Conservation (phyloP, 2,329 filamentous ascomycete species). For the Chaetoscypha palmicola region DNA sequence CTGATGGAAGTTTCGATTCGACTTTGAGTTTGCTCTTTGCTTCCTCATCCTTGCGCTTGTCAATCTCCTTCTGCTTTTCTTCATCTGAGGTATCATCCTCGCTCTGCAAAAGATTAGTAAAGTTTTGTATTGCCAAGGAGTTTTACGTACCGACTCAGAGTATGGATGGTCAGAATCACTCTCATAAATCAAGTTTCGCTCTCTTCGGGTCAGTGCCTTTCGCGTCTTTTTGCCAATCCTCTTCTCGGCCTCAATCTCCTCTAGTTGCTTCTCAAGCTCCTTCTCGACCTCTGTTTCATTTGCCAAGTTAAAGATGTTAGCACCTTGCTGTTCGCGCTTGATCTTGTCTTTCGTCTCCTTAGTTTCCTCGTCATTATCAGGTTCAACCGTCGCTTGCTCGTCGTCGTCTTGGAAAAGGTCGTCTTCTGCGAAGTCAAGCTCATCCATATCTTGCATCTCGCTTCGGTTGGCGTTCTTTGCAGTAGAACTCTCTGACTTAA, state of each 20-base stretch:
- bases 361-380: conserved; percentile 72
- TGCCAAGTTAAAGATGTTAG: conserved; percentile 70
- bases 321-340: conserved; percentile 75
- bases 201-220: conserved; percentile 75
- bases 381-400: conserved; percentile 67
- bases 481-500: conserved; percentile 64
- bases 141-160: conserved; percentile 41
- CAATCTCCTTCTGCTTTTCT: conserved; percentile 57
- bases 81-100: conserved; percentile 44
- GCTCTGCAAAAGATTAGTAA: conserved; percentile 35
- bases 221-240: conserved; percentile 69
- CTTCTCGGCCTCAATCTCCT: conserved; percentile 62
- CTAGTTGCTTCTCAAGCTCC: conserved; percentile 58
- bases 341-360: conserved; percentile 67
- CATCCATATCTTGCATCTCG: conserved; percentile 64
- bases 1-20: conserved; percentile 37
- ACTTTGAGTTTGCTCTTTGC: conserved; percentile 46
- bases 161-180: conserved; percentile 59
- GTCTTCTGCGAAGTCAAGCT: conserved; percentile 59
- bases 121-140: conserved; percentile 12
- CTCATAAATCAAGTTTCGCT: conserved; percentile 81
- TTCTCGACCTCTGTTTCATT: conserved; percentile 56
- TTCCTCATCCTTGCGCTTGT: conserved; percentile 53
- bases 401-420: conserved; percentile 84
- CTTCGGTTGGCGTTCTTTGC: conserved; percentile 53